Conservation (phyloP, 441 rosid genomes). For the Codiaeum variegatum region DNA sequence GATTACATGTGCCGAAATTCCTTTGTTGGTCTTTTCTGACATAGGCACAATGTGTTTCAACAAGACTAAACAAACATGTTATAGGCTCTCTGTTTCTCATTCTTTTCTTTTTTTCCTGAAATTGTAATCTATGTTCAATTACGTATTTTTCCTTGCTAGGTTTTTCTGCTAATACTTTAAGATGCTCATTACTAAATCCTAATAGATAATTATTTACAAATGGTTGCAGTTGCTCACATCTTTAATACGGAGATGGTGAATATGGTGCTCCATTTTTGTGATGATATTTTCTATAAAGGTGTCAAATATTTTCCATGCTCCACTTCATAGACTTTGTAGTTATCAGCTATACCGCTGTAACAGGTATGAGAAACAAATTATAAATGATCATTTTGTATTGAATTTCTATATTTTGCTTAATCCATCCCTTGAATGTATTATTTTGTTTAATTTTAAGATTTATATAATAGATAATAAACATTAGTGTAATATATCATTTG, state of each 20-base stretch:
- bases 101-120: neutral
- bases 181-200: neutral
- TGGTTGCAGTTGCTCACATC: conserved; percentile 77
- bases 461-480: too few species aligned
- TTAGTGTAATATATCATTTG: neutral
- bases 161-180: neutral
- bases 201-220: conserved; percentile 13
- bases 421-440: neutral
- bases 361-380: conserved; percentile 17
- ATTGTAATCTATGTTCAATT: neutral
- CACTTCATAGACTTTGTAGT: conserved; percentile 10
- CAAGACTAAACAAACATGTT: neutral
- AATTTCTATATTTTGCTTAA: neutral
- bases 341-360: conserved; percentile 14
- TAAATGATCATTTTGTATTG: neutral
- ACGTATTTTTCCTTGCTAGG: neutral
- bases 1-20: neutral
- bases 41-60: neutral
- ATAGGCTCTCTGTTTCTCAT: too few species aligned
- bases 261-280: neutral
- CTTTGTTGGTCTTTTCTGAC: neutral
- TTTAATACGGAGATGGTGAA: conserved; percentile 74
- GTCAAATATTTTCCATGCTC: conserved; percentile 12
- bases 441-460: neutral
- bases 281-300: conserved; percentile 13